Percentiles rank a stretch among this genome's conserved stretches.
Conservation (phyloP, 345 rosid genomes). For the Balakata baccata region DNA sequence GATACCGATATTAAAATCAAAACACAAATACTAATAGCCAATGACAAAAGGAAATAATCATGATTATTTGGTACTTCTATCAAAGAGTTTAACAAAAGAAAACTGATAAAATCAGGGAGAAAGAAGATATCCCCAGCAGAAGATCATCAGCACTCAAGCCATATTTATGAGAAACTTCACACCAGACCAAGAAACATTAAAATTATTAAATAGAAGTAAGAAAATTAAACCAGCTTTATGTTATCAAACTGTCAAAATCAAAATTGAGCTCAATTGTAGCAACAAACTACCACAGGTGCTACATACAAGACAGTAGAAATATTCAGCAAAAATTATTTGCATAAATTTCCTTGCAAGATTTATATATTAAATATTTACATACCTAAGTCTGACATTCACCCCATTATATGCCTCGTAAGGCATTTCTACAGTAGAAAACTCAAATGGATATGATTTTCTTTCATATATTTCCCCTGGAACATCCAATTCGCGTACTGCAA, state of each 20-base stretch:
- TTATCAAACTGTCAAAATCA: neutral
- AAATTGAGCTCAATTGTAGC: neutral
- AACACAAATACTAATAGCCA: neutral
- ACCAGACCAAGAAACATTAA: neutral
- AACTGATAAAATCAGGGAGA: neutral
- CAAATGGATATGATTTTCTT: constrained; percentile 81
- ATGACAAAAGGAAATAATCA: neutral
- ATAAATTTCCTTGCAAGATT: neutral
- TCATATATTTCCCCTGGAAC: constrained; percentile 95
- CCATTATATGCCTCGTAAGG: constrained; percentile 92
- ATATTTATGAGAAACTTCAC: neutral
- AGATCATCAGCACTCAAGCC: neutral
- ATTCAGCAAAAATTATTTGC: neutral
- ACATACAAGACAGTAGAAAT: constrained; percentile 5
- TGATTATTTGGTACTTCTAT: neutral
- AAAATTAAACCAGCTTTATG: neutral
- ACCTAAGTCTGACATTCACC: constrained; percentile 93
- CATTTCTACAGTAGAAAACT: constrained; percentile 94
- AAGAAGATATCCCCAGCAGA: neutral
- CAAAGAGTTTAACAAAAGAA: neutral
- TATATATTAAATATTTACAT: constrained; percentile 20
- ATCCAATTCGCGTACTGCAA: constrained; percentile 91
- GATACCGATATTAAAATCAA: neutral
- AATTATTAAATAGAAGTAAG: neutral
- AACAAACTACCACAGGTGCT: constrained; percentile 6